Evolutionary conservation across 75 land plant genomes (phyloP), one percentile per base, ranked within the genome.

Genomic region (Picea glauca): DNA sequence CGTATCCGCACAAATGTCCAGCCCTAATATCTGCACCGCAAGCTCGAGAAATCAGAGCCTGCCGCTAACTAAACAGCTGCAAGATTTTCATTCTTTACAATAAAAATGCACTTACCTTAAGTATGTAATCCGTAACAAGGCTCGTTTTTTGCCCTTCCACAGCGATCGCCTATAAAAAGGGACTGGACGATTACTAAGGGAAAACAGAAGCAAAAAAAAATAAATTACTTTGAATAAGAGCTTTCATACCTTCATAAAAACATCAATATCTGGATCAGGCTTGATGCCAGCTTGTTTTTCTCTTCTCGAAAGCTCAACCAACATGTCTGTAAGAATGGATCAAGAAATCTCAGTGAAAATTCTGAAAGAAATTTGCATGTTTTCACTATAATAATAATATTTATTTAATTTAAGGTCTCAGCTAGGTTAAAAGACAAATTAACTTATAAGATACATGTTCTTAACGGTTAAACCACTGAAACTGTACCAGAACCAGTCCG

Each of bases 91-190:
- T 26, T 26, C 26, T 26, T 26, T 26, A 26, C 26, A 26, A 35
- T 3, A 35, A 78, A 74, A 74, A 11, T 32, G 23, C 56, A 21
- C 67, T 57, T 60, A 95, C 96, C 91, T 87, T 89, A 9, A 93
- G 46, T n/a, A 90, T 81, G 78, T 93, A 93, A 33, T 93, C 93
- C 60, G 91, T 87, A 35, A 87, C 80, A 14, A 89, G 82, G 76
- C 80, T 74, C 59, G 83, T 77, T 81, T 86, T 57, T 17, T 87
- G 80, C 9, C 89, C 94, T 77, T 84, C 83, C 63, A 91, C 12
- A 20, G 91, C 79, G 31, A 85, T 77, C 46, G 91, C 96, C 96
- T 93, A 59, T 54, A 13, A 17, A 18, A 13, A 38, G 38, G 15
- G 58, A 68, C 13, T 7, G 32, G 43, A 18, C 32, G n/a, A 67